A percentile compares a stretch with the other conserved stretches of the same genome.
These are phyloP conservation scores for Asparagopsis taxiformis DNA, from an alignment of 31 red algal species.

Conservation along the genomic window DNA sequence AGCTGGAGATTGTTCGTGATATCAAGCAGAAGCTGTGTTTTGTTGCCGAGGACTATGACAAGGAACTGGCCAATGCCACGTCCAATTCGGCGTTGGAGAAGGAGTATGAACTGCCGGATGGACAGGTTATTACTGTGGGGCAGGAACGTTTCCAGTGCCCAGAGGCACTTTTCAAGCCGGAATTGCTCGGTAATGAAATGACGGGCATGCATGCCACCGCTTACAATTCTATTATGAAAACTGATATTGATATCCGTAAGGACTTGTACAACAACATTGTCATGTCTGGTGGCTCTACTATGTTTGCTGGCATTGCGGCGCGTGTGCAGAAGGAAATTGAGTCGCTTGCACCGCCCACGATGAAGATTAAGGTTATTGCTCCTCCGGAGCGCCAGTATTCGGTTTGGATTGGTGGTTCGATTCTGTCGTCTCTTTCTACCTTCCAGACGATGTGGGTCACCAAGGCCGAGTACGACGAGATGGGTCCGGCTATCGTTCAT, in stretches of 20 bases:
- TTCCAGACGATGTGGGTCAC: conserved; percentile 91
- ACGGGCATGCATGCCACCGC: conserved; percentile 65
- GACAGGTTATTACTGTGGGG: conserved; percentile 81
- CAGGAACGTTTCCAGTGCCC: conserved; percentile 84
- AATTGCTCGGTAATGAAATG: conserved; percentile 70
- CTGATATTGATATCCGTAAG: conserved; percentile 88
- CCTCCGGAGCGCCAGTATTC: conserved; percentile 92
- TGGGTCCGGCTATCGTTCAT: conserved; percentile 81
- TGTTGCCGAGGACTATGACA: conserved; percentile 63
- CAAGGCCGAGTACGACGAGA: conserved; percentile 76
- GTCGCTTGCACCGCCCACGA: conserved; percentile 54
- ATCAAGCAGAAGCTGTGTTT: conserved; percentile 86
- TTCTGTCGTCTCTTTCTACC: conserved; percentile 77
- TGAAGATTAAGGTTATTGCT: conserved; percentile 94
- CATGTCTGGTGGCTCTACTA: conserved; percentile 86
- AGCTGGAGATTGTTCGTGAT: conserved; percentile 77
- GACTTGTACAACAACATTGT: conserved; percentile 87
- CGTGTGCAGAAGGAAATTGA: conserved; percentile 74
- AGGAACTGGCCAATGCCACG: conserved; percentile 40
- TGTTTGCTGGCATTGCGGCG: conserved; percentile 79
- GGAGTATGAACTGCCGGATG: conserved; percentile 93
- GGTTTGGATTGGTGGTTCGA: conserved; percentile 95
- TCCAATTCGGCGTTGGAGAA: conserved; percentile 61
- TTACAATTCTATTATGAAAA: conserved; percentile 77
- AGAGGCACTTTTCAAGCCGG: conserved; percentile 85